These are phyloP conservation scores for Mortierella alpina DNA, from an alignment of 192 early-diverging fungal species.

Conservation along the genomic window DNA sequence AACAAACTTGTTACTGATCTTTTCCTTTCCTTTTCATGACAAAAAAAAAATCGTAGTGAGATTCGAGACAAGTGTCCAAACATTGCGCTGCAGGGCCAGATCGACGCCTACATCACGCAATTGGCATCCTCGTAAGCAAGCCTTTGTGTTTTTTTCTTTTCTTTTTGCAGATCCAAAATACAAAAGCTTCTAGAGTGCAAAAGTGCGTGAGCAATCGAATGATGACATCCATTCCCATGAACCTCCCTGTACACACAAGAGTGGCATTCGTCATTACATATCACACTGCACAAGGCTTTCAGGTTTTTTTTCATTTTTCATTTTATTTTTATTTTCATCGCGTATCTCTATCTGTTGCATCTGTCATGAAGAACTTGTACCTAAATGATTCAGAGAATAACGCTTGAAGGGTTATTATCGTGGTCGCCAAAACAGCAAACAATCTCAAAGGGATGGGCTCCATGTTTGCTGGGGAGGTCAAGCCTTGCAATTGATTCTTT, in stretches of 20 bases:
- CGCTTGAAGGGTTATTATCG: no score
- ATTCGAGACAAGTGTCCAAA: constrained; percentile 52
- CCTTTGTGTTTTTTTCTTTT: background rate
- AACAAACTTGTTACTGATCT: background rate
- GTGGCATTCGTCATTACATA: no score
- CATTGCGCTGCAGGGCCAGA: constrained; percentile 34
- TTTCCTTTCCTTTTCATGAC: background rate
- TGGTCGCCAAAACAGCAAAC: no score
- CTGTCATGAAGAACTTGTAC: no score
- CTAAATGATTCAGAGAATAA: no score
- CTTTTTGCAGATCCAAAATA: background rate
- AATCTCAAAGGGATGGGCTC: no score
- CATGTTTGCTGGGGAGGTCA: no score
- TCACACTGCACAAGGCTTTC: background rate
- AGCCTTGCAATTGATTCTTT: background rate
- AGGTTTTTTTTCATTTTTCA: background rate
- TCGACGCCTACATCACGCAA: constrained; percentile 39
- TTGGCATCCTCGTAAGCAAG: constrained; percentile 7
- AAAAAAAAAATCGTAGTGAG: constrained; percentile 13
- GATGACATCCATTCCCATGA: no score
- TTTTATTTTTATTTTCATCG: background rate
- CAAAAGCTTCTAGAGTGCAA: background rate
- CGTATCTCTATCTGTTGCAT: no score
- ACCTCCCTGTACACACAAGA: no score
- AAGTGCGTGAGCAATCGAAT: no score